These are phyloP conservation scores for Tolypocladium tundrense DNA, from an alignment of 2,329 filamentous ascomycete genomes.

Conservation along the genomic window DNA sequence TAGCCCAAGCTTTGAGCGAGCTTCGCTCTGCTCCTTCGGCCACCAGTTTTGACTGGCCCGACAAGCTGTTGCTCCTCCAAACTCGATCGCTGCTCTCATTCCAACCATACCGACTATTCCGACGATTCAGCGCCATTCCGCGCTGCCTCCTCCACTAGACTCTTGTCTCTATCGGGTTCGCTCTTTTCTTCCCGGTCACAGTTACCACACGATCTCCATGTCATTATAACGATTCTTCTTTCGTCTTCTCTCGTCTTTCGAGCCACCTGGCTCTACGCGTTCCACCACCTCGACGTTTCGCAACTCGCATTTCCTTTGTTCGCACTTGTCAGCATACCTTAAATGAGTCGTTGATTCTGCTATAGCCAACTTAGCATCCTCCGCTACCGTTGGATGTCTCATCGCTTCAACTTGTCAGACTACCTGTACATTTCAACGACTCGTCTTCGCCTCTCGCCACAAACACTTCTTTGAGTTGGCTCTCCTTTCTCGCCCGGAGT, in stretches of 20 bases:
- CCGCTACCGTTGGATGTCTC: slow-evolving; percentile 11
- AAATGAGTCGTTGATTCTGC: slow-evolving; percentile 32
- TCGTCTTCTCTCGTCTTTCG: slow-evolving; percentile 19
- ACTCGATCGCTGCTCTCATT: not conserved
- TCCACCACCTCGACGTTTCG: slow-evolving; percentile 19
- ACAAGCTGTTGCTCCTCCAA: slow-evolving; percentile 11
- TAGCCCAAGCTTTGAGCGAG: slow-evolving; percentile 15
- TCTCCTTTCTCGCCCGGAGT: slow-evolving; percentile 8
- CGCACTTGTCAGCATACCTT: slow-evolving; percentile 20
- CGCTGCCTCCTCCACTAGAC: slow-evolving; percentile 11
- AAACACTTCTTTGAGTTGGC: slow-evolving; percentile 5
- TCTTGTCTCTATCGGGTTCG: slow-evolving; percentile 13
- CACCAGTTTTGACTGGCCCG: slow-evolving; percentile 15
- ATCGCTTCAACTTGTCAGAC: slow-evolving; percentile 12
- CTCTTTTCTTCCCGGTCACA: slow-evolving; percentile 12
- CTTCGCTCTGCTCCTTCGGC: slow-evolving; percentile 17
- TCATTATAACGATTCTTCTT: slow-evolving; percentile 31
- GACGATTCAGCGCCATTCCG: slow-evolving; percentile 16
- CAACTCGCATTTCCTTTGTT: slow-evolving; percentile 26
- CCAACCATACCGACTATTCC: not conserved
- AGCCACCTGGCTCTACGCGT: slow-evolving; percentile 18
- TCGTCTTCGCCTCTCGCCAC: slow-evolving; percentile 7
- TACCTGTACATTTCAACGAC: slow-evolving; percentile 23
- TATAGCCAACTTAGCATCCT: slow-evolving; percentile 16
- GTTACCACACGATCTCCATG: slow-evolving; percentile 26